These are phyloP conservation scores for Arabis hirsuta DNA, from an alignment of 345 rosid genomes.

Conservation along the genomic window DNA sequence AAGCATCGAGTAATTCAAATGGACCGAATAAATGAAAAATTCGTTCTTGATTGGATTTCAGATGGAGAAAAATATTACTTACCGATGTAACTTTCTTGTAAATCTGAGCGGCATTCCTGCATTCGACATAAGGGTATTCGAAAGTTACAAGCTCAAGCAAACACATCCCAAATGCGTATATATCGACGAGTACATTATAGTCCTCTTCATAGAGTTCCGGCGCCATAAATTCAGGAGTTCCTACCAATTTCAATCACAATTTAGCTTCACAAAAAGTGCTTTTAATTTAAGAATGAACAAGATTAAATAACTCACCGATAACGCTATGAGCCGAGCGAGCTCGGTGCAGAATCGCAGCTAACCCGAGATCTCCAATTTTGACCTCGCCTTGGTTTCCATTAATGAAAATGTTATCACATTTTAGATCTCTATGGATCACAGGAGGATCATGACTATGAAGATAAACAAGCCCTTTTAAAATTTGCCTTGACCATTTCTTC, in stretches of 20 bases:
- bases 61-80: constrained; percentile 29
- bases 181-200: constrained; percentile 93
- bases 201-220: constrained; percentile 99
- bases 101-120: constrained; percentile 93
- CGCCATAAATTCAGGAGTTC: constrained; percentile 99
- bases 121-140: constrained; percentile 90
- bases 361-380: constrained; percentile 94
- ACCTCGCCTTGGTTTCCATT: constrained; percentile 98
- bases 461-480: constrained; percentile 80
- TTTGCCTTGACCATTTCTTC: constrained; percentile 95
- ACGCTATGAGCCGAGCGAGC: constrained; percentile 90
- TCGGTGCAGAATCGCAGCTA: constrained; percentile 74
- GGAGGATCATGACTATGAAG: constrained; percentile 93
- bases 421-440: constrained; percentile 93
- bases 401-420: constrained; percentile 94
- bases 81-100: constrained; percentile 94
- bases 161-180: constrained; percentile 98
- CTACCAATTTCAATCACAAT: constrained; percentile 39
- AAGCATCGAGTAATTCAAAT: constrained; percentile 12
- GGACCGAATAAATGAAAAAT: neutral
- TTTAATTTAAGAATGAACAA: neutral
- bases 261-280: neutral
- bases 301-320: constrained; percentile 52
- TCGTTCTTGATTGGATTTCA: neutral
- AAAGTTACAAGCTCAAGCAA: constrained; percentile 88